Base-by-base conservation (phyloP, 208 protist species). In the Porcisia hertigi region DNA sequence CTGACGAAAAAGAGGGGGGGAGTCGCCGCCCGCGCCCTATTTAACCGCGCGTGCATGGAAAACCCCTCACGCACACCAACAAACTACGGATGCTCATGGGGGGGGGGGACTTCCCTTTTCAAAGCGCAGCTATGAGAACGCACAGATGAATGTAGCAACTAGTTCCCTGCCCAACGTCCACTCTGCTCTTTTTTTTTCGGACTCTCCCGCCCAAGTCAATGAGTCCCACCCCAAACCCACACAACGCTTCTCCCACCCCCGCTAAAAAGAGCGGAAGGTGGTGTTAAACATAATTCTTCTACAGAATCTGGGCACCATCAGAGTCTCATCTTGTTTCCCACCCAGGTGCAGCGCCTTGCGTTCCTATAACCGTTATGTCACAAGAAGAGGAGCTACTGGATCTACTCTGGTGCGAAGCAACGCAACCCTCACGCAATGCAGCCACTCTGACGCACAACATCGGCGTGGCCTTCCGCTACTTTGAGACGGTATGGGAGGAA, bases 401-500 rank as follows among this genome's bases (percentile, higher is more conserved):
- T 1, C 36, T n/a, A 34, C 69, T 72, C 1, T 72, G 69, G 69
- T n/a, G 49, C 49, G 30, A 74, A 23, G 78, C 78, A 9, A 74
- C 41, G 41, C 75, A 77, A 45, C 78, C 59, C 18, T 73, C 78
- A 0, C 73, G 41, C 41, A 78, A 82, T 57, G 78, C 78, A 16
- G 78, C 78, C 7, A 82, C 73, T 9, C 67, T 82, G 1, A 75
- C 73, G 7, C 78, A 75, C 53, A 78, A 82, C 60, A 52, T 82
- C 18, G 60, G 66, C 1, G 45, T 41, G 8, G 71, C 78, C 6
- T 73, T 78, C 11, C 58, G 49, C 7, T 78, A 71, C 25, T 59
- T 82, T 18, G 78, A 82, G 58, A 82, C 78, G 34, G 72, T 66
- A 41, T 78, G 73, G 78, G 78, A 75, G 3, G 67, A 78, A 45